These are phyloP conservation scores for cucumber (Cucumis sativus) DNA, from an alignment of 306 rosid species.

Conservation along the genomic window Cucumber_9930_V3 NC_026659.2:2938001-2938500, in stretches of 20 bases:
- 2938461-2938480: no score
- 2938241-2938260: not conserved
- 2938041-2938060: slow-evolving; percentile 16
- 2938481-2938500: no score
- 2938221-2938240: not conserved
- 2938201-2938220: not conserved
- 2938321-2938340: not conserved
- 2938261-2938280: not conserved
- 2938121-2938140: slow-evolving; percentile 18
- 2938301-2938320: no score
- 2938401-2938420: no score
- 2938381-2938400: no score
- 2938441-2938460: no score
- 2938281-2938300: not conserved
- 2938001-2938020: slow-evolving; percentile 14
- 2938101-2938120: slow-evolving; percentile 25
- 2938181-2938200: not conserved
- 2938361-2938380: no score
- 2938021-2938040: slow-evolving; percentile 23
- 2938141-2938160: slow-evolving; percentile 13
- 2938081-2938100: slow-evolving; percentile 16
- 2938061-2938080: slow-evolving; percentile 20
- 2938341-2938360: no score
- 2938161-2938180: not conserved
- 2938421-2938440: no score